Percentiles rank a stretch among this genome's conserved stretches.
Conservation (phyloP, 106 monocot genomes). For the Triglochin maritima region DNA sequence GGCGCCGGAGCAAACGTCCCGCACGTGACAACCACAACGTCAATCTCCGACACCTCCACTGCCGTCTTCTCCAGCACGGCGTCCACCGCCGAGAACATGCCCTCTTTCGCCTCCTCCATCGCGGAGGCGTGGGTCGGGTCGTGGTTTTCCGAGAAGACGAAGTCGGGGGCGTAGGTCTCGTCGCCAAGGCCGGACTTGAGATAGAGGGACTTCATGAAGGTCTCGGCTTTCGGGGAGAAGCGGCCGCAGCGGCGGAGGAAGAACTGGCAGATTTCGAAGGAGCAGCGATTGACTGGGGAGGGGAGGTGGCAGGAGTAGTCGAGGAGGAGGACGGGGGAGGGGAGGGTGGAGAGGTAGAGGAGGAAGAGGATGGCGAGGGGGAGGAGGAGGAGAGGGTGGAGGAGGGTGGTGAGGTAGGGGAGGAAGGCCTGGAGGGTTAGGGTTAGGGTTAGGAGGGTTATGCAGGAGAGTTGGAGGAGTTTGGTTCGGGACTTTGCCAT, state of each 20-base stretch:
- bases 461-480: not conserved
- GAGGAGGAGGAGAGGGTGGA: not conserved
- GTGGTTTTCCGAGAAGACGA: conserved; percentile 32
- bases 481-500: not conserved
- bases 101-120: conserved; percentile 35
- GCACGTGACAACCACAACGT: conserved; percentile 19
- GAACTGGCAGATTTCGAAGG: conserved; percentile 38
- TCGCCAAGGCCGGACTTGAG: conserved; percentile 62
- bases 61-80: conserved; percentile 31
- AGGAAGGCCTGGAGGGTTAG: not conserved
- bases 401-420: not conserved
- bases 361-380: not conserved
- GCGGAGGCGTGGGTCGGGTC: conserved; percentile 20
- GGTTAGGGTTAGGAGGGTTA: not conserved
- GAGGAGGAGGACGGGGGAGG: not conserved
- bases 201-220: conserved; percentile 58
- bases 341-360: not conserved
- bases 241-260: conserved; percentile 28
- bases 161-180: conserved; percentile 47
- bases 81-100: conserved; percentile 31
- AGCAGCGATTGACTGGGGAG: conserved; percentile 21
- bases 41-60: not conserved
- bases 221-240: conserved; percentile 17
- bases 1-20: conserved; percentile 20
- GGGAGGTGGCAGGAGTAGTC: conserved; percentile 56